Evolutionary conservation across 176 grass and related monocot species (phyloP), one percentile per base, ranked within the genome.

Genomic region (Leersia perrieri): DNA sequence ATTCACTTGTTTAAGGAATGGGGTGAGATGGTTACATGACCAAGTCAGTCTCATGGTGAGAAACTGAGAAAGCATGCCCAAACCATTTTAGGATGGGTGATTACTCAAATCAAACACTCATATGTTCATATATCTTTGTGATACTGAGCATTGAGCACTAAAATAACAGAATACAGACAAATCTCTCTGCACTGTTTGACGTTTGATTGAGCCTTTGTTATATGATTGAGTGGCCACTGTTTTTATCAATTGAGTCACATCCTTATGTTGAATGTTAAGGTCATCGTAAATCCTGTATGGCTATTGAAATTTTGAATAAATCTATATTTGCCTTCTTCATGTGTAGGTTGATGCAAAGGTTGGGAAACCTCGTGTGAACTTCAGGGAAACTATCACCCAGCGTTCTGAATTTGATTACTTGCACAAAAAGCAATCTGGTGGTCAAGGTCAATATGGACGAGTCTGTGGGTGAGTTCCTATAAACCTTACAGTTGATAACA

Each of bases 371-470:
- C 88, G 90, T 73, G 96, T 98, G 51, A 98, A 98, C 45, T 95
- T 98, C 58, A 92, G 90, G 73, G 96, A 98, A 85, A 95, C 96
- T 55, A 88, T 98, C 58, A 98, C 90, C 51, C 96, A 93, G 64
- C 88, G 92, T 18, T 77, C 92, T 76, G 87, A 91, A 62, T 98
- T 98, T 75, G 96, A 98, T 89, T 98, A 98, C 80, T 77, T 98
- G 68, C 96, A 98, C 88, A 98, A 98, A 89, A 98, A 98, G 61
- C 92, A 95, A 91, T 93, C 88, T 55, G 96, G 96, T 16, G 92
- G 96, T 84, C 96, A 98, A 88, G 96, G 96, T 88, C 96, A 98
- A 89, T 98, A 93, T 84, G 96, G 96, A 67, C 92, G 96, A 78
- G 96, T 98, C 84, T 89, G 86, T 79, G 92, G 92, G 88, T 94